A percentile compares a stretch with the other conserved stretches of the same genome.
Conservation (phyloP, 192 early-diverging fungal species). For the Entomortierella parvispora region DNA sequence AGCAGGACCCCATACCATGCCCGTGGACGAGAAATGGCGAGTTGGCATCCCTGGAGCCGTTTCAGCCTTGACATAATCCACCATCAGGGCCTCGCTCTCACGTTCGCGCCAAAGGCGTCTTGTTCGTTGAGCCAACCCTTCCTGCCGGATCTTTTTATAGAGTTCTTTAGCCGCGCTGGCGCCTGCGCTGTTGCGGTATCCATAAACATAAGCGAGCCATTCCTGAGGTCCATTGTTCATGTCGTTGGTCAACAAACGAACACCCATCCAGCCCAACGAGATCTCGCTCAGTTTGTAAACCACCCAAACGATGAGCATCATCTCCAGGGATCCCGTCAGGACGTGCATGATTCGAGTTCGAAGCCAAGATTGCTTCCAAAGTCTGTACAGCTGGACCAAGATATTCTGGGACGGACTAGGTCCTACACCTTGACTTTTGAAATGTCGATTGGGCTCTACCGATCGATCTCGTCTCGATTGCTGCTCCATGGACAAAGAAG, state of each 20-base stretch:
- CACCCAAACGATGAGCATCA: slow-evolving; percentile 41
- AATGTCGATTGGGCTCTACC: slow-evolving; percentile 6
- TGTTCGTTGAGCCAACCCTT: slow-evolving; percentile 23
- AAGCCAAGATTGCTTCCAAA: slow-evolving; percentile 51
- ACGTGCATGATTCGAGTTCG: slow-evolving; percentile 51
- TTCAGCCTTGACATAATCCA: slow-evolving; percentile 18
- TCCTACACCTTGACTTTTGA: slow-evolving; percentile 32
- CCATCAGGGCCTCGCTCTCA: slow-evolving; percentile 17
- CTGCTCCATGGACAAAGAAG: slow-evolving; percentile 1
- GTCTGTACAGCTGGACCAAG: slow-evolving; percentile 33
- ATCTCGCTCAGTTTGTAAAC: slow-evolving; percentile 24
- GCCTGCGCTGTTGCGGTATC: slow-evolving; percentile 19
- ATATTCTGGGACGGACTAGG: slow-evolving; percentile 26
- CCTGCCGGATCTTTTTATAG: slow-evolving; percentile 38
- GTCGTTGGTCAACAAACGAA: slow-evolving; percentile 5
- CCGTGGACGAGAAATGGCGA: slow-evolving; percentile 18
- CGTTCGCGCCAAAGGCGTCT: slow-evolving; percentile 11
- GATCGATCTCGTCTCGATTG: not conserved
- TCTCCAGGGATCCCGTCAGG: slow-evolving; percentile 46
- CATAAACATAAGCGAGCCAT: slow-evolving; percentile 35
- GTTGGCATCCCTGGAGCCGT: not conserved
- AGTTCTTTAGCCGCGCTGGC: slow-evolving; percentile 27
- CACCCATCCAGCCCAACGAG: slow-evolving; percentile 34
- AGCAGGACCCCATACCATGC: slow-evolving; percentile 37
- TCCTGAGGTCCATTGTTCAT: slow-evolving; percentile 4